Conservation (phyloP, 352 stramenopile species). For the Globisporangium paroecandrum region DNA sequence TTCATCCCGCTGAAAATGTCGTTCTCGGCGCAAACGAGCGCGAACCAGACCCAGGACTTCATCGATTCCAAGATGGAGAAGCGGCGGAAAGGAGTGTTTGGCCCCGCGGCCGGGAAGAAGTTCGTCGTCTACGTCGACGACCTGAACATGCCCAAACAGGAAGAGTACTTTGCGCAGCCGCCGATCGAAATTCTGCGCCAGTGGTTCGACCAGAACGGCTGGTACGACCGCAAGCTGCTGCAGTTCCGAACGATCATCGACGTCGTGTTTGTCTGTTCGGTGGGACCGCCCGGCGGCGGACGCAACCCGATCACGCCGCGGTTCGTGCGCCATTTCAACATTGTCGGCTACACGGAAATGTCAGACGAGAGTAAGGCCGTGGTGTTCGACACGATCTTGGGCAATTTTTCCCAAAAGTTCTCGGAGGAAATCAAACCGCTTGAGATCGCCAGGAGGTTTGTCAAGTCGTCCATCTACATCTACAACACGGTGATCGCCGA, state of each 20-base stretch:
- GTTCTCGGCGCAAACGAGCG: conserved; percentile 91
- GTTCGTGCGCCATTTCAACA: conserved; percentile 84
- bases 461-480: conserved; percentile 71
- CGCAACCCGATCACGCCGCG: conserved; percentile 77
- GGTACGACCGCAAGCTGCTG: conserved; percentile 94
- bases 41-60: conserved; percentile 92
- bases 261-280: conserved; percentile 77
- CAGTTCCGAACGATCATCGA: conserved; percentile 91
- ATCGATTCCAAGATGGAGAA: conserved; percentile 95
- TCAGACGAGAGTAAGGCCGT: conserved; percentile 77
- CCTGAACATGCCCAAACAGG: conserved; percentile 94
- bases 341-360: conserved; percentile 84
- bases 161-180: conserved; percentile 93
- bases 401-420: conserved; percentile 68
- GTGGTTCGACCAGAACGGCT: conserved; percentile 93
- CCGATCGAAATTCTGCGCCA: conserved; percentile 94
- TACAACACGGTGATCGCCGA: conserved; percentile 85
- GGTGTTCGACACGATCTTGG: conserved; percentile 81
- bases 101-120: conserved; percentile 87
- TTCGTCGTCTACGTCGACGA: conserved; percentile 94
- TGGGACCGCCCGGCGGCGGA: conserved; percentile 77
- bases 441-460: conserved; percentile 51
- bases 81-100: conserved; percentile 91
- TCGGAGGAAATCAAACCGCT: conserved; percentile 60
- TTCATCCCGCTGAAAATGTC: conserved; percentile 91